Base-by-base conservation (phyloP, 2,329 filamentous ascomycete species). In the Venturia pyrina region DNA sequence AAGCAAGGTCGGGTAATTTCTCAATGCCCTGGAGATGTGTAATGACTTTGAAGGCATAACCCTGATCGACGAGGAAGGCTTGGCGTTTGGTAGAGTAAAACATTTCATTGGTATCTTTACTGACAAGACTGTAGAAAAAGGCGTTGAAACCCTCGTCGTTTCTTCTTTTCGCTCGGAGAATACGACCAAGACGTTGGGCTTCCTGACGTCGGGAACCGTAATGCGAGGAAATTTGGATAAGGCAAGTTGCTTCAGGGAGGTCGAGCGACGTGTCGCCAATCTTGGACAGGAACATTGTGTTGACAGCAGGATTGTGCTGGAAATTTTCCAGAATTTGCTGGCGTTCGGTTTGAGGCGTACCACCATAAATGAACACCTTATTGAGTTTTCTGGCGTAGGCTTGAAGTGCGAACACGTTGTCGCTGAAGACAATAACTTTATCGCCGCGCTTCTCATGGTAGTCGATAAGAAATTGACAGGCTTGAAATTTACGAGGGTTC, bases 101-200 rank as follows among this genome's bases (percentile, higher is more conserved):
- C 93, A 99, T 98, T 76, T 99, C 95, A 68, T 93, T 89, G 0
- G 95, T 99, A 74, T 99, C 95, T 75, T 98, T 98, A 6, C 91
- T 96, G 3, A 99, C 95, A 0, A 99, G 84, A 0, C 91, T 96
- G 78, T 99, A 99, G 80, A 99, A 99, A 77, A 98, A 99, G 0
- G 95, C 95, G 74, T 99, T 99, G 77, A 99, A 99, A 8, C 95
- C 95, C 75, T 98, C 95, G 71, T 99, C 95, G 71, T 97, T 98
- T 74, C 95, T 85, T 21, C 95, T 87, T 78, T 99, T 99, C 17
- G 95, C 95, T 77, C 95, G 86, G 3, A 99, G 85, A 71, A 99
- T 98, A 63, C 95, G 89, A 3, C 95, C 95, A 0, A 98, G 82
- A 2, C 95, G 87, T 75, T 98, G 95, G 0, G 95, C 95, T 79